Conservation (phyloP, 1,284 basidiomycete genomes). For the Ceratobasidium theobromae region DNA sequence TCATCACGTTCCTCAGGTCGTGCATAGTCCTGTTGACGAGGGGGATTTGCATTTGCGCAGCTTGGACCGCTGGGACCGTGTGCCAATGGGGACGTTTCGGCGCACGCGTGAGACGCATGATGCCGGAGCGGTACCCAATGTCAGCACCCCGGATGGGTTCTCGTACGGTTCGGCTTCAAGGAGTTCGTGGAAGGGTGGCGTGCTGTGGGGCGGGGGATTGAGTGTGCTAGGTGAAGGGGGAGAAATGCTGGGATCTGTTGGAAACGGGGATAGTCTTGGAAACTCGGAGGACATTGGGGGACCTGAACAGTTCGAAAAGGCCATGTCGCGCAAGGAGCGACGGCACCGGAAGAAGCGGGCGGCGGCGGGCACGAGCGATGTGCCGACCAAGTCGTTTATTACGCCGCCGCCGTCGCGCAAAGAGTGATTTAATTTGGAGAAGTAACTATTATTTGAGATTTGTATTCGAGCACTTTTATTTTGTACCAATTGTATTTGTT, state of each 20-base stretch:
- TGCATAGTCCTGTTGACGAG: neutral
- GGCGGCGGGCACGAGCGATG: neutral
- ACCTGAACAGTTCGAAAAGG: constrained; percentile 11
- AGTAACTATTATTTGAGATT: constrained; percentile 6
- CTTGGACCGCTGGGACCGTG: constrained; percentile 34
- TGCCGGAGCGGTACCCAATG: neutral
- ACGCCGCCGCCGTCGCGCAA: constrained; percentile 23
- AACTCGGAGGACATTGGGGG: neutral
- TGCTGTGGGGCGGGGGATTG: constrained; percentile 23
- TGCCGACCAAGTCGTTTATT: constrained; percentile 30
- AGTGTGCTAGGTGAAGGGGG: constrained; percentile 6
- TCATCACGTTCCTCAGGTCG: neutral
- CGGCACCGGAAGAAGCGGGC: constrained; percentile 17
- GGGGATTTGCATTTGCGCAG: constrained; percentile 20
- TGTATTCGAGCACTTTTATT: constrained; percentile 2
- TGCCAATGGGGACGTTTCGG: constrained; percentile 36
- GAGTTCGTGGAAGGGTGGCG: constrained; percentile 1
- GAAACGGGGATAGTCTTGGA: constrained; percentile 14
- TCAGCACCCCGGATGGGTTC: constrained; percentile 31
- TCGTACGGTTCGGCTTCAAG: constrained; percentile 32
- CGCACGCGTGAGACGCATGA: constrained; percentile 30
- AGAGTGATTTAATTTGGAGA: neutral
- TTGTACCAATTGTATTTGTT: neutral
- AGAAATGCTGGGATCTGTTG: constrained; percentile 10
- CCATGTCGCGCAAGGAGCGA: constrained; percentile 27